A percentile compares a stretch with the other conserved stretches of the same genome.
Conservation (phyloP, 1,284 basidiomycete genomes). For the Cutaneotrichosporon cavernicola region DNA sequence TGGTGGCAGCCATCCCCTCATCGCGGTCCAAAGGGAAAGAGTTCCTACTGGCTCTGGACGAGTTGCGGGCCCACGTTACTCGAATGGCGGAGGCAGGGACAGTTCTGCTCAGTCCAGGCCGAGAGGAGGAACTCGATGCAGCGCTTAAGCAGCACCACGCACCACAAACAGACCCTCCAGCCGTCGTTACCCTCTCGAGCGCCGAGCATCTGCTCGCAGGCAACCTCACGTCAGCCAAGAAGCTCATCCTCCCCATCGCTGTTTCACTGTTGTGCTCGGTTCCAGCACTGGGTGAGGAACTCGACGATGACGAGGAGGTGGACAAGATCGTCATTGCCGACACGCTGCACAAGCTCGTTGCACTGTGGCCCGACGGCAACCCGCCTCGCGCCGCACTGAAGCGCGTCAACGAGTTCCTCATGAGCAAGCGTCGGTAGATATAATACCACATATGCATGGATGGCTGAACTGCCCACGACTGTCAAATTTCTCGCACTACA, state of each 20-base stretch:
- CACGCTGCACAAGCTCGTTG: constrained; percentile 41
- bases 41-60: constrained; percentile 24
- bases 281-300: constrained; percentile 6
- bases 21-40: constrained; percentile 32
- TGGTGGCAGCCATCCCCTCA: constrained; percentile 27
- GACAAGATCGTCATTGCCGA: constrained; percentile 36
- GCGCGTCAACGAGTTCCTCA: constrained; percentile 50
- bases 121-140: constrained; percentile 18
- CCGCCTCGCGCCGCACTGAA: constrained; percentile 48
- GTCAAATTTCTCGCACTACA: not conserved
- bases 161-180: not conserved
- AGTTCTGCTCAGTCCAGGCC: constrained; percentile 27
- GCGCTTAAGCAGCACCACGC: constrained; percentile 5
- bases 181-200: not conserved
- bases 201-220: not conserved
- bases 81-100: not conserved
- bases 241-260: constrained; percentile 35
- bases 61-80: constrained; percentile 20
- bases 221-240: constrained; percentile 20
- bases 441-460: not conserved
- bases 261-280: constrained; percentile 32
- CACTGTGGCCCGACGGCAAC: constrained; percentile 50
- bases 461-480: not conserved
- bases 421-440: constrained; percentile 24
- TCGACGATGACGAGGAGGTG: constrained; percentile 14